A percentile compares a stretch with the other conserved stretches of the same genome.
Conservation (phyloP, 768 basidiomycete species). For the Xerocomellus dryophilus region DNA sequence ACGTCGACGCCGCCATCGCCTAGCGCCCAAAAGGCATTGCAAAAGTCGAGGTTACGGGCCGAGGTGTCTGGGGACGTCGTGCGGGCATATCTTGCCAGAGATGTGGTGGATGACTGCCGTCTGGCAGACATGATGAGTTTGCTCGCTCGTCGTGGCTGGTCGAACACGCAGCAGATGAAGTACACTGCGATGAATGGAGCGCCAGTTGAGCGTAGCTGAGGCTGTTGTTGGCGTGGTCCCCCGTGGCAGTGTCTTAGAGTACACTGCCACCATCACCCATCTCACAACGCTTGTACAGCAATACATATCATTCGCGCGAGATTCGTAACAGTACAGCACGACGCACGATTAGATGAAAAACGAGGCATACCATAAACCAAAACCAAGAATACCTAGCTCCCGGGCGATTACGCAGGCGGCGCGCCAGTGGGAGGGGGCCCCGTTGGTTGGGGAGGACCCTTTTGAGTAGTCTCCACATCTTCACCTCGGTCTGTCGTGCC, state of each 20-base stretch:
- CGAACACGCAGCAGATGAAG: slow-evolving; percentile 17
- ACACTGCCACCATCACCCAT: no score
- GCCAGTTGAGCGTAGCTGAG: neutral
- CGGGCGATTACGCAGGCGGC: no score
- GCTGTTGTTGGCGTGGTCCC: slow-evolving; percentile 4
- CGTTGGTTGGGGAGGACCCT: neutral
- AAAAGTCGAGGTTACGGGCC: slow-evolving; percentile 74
- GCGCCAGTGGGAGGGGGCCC: no score
- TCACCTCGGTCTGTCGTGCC: slow-evolving; percentile 1
- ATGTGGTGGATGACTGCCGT: slow-evolving; percentile 80
- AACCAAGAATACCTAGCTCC: neutral
- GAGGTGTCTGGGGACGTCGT: slow-evolving; percentile 44
- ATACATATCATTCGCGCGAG: neutral
- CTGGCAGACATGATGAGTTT: slow-evolving; percentile 59
- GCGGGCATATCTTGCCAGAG: slow-evolving; percentile 67
- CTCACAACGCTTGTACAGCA: neutral
- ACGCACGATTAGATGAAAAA: neutral
- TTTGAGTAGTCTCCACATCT: neutral
- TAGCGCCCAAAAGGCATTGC: slow-evolving; percentile 94
- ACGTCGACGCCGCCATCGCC: slow-evolving; percentile 89
- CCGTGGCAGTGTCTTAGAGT: slow-evolving; percentile 16
- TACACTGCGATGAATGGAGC: slow-evolving; percentile 9
- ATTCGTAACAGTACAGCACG: neutral
- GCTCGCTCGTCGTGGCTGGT: slow-evolving; percentile 14
- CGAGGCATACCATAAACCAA: neutral